Conservation (phyloP, 2,329 filamentous ascomycete genomes). For the Pseudocercospora musae region DNA sequence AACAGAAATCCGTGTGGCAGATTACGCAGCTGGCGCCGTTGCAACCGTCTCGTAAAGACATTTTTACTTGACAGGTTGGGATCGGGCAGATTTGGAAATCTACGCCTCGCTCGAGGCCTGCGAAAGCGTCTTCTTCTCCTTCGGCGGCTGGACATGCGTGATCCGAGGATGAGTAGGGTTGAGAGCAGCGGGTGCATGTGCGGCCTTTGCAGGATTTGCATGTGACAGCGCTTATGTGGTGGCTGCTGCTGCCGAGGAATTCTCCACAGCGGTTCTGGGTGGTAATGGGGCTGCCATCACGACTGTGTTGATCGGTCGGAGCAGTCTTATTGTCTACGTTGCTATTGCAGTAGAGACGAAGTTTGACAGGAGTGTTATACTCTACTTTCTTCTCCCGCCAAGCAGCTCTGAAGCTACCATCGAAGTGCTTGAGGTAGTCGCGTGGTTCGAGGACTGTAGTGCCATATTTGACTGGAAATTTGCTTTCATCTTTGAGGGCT, state of each 20-base stretch:
- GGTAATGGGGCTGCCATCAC: too few species aligned
- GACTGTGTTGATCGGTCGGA: too few species aligned
- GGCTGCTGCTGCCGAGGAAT: background rate
- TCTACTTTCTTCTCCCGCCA: background rate
- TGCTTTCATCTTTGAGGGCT: slow-evolving; percentile 4
- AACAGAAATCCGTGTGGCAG: slow-evolving; percentile 1
- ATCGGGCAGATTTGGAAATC: slow-evolving; percentile 5
- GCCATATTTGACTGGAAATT: slow-evolving; percentile 1
- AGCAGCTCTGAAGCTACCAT: background rate
- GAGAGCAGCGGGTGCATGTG: background rate
- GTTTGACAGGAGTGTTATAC: background rate
- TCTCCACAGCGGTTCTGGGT: background rate
- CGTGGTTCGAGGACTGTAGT: background rate
- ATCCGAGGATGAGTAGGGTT: background rate
- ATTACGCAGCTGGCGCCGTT: background rate
- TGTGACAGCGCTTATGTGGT: background rate
- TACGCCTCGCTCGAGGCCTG: background rate
- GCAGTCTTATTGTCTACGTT: too few species aligned
- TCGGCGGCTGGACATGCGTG: background rate
- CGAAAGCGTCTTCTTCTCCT: slow-evolving; percentile 4
- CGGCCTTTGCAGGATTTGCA: background rate
- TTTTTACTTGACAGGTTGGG: slow-evolving; percentile 1
- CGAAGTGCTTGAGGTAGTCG: background rate
- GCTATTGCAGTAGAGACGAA: slow-evolving; percentile 6
- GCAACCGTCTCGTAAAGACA: slow-evolving; percentile 2